Base-by-base conservation (phyloP, 108 stramenopile species). In the Fragilaria radians region DNA sequence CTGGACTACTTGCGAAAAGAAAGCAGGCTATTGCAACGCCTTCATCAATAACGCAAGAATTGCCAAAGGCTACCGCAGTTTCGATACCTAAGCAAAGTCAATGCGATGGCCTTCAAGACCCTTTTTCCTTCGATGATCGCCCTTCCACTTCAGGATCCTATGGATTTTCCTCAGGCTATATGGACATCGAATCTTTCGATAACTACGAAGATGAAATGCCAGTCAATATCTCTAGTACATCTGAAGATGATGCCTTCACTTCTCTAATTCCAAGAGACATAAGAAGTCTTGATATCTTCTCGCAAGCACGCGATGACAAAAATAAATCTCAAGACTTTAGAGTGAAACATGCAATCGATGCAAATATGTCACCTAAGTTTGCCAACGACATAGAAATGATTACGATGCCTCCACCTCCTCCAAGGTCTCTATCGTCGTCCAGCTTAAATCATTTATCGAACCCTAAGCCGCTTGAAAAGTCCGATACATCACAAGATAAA, bases 21-120 rank as follows among this genome's bases (percentile, higher is more conserved):
- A 42, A 42, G 36, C 36, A 42, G 36, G 36, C 36, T 42, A 14
- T 14, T 42, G 36, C 14, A 42, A 42, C 36, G 14, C n/a, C n/a
- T n/a, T n/a, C n/a, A n/a, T n/a, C n/a, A n/a, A n/a, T n/a, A n/a
- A 42, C 36, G 36, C 36, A 42, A 42, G 36, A 42, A 42, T 14
- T 42, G 14, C 36, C 7, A 14, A 42, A 42, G 7, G 14, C 7
- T 42, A 11, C 36, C 7, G n/a, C n/a, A n/a, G n/a, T n/a, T n/a
- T 42, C 36, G 14, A 42, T 14, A 11, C 36, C 36, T 11, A 11
- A 7, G 11, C 7, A 42, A 7, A 14, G 14, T 42, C 11, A 42
- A 11, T 14, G 7, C 7, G 36, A 42, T 14, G 36, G 14, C 11
- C 36, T 42, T 7, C 7, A 42, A 11, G 36, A 42, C 14, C 36